Conservation (phyloP, 2,329 filamentous ascomycete genomes). For the Aureobasidium sp. region DNA sequence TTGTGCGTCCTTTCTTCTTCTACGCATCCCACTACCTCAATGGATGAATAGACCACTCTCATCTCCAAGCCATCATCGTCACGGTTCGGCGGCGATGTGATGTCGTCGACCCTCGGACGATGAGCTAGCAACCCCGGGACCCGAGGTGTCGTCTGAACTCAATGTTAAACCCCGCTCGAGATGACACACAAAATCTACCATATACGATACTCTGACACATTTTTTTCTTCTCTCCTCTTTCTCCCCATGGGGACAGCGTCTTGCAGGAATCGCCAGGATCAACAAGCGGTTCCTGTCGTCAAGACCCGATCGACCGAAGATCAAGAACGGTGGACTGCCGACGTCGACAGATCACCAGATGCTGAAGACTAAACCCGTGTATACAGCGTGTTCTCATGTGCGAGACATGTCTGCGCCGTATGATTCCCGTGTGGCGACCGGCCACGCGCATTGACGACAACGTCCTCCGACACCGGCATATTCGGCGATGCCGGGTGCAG, state of each 20-base stretch:
- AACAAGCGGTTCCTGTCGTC: neutral
- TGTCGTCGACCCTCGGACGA: neutral
- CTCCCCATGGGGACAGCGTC: conserved; percentile 4
- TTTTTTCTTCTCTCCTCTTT: neutral
- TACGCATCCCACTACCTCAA: neutral
- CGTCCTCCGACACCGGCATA: neutral
- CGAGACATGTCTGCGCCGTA: neutral
- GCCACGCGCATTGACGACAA: neutral
- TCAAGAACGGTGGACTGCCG: neutral
- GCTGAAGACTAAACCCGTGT: neutral
- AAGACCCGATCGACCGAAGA: neutral
- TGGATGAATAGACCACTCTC: no score
- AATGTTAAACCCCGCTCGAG: neutral
- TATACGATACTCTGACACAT: conserved; percentile 5
- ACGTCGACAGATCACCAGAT: neutral
- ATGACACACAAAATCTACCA: conserved; percentile 4
- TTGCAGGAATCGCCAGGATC: neutral
- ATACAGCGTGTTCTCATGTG: neutral
- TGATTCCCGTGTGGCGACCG: neutral
- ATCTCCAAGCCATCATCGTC: neutral
- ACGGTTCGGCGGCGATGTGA: neutral
- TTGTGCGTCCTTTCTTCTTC: neutral
- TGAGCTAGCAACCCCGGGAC: neutral
- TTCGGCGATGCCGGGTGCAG: no score
- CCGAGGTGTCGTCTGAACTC: neutral